Percentiles rank a stretch among this genome's conserved stretches.
Conservation (phyloP, 495 filamentous ascomycete species). For the Cercophora scortea region DNA sequence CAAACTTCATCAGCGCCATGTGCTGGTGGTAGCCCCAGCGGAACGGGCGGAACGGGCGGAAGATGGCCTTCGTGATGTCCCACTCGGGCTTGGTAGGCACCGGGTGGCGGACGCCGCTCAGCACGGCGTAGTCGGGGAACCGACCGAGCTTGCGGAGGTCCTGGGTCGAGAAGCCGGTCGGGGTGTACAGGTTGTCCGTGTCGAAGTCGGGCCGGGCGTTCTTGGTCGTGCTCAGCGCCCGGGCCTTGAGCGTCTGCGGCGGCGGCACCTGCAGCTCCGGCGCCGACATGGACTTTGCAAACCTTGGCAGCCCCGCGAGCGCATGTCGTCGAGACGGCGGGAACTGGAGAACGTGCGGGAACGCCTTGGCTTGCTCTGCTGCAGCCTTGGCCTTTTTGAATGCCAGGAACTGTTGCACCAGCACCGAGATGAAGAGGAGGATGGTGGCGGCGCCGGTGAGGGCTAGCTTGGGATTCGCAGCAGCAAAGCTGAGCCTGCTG, state of each 20-base stretch:
- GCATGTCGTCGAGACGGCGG: conserved; percentile 33
- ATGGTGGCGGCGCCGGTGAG: neutral
- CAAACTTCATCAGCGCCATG: conserved; percentile 79
- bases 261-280: neutral
- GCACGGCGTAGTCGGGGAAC: conserved; percentile 73
- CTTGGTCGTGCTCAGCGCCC: conserved; percentile 12
- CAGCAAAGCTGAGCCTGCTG: too few species aligned
- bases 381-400: too few species aligned
- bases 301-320: conserved; percentile 16
- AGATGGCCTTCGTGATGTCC: conserved; percentile 53
- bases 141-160: conserved; percentile 70
- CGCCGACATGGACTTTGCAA: conserved; percentile 4
- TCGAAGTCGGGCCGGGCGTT: conserved; percentile 1
- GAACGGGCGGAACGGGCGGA: conserved; percentile 74
- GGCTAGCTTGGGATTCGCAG: too few species aligned
- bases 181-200: conserved; percentile 11
- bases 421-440: neutral
- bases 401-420: too few species aligned
- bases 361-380: neutral
- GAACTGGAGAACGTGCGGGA: conserved; percentile 10
- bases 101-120: conserved; percentile 75
- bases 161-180: conserved; percentile 48
- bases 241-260: conserved; percentile 1
- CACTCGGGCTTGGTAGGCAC: conserved; percentile 53
- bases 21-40: conserved; percentile 88